Evolutionary conservation across 208 protist genomes (phyloP).

Genomic region (Acanthamoeba triangularis): DNA sequence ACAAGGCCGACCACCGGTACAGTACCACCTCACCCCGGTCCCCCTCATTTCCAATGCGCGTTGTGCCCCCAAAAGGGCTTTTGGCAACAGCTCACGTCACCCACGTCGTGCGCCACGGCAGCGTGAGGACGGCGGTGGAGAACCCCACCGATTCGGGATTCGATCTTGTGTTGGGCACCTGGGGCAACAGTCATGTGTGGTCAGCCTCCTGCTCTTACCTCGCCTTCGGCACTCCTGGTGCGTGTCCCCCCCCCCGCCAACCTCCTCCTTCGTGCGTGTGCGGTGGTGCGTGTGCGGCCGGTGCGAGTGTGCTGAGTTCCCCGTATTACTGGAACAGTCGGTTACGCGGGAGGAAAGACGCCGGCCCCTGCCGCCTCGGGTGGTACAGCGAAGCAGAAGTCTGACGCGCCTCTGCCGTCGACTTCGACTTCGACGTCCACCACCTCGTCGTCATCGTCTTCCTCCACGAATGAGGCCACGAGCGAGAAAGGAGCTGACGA

Average conservation of each 20-base stretch:
- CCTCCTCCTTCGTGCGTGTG: neutral
- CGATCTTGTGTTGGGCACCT: constrained; percentile 16
- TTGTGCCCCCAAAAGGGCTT: too few species aligned
- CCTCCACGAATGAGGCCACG: neutral
- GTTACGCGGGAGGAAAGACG: neutral
- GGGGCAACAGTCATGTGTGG: constrained; percentile 31
- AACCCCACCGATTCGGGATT: neutral
- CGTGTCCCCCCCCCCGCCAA: neutral
- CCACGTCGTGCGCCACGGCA: neutral
- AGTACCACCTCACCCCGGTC: too few species aligned
- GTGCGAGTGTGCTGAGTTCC: too few species aligned
- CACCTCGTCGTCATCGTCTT: neutral
- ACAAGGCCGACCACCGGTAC: constrained; percentile 24
- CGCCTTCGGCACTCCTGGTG: constrained; percentile 47
- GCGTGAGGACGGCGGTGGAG: neutral
- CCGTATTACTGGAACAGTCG: neutral
- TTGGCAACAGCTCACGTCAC: too few species aligned
- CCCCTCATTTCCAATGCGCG: too few species aligned
- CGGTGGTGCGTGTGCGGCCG: neutral
- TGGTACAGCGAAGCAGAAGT: neutral
- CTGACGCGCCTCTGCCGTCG: neutral
- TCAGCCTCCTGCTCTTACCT: constrained; percentile 65
- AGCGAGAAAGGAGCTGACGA: neutral
- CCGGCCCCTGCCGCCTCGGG: neutral
- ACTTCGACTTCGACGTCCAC: neutral